Evolutionary conservation across 225 moss, liverwort and hornwort species (phyloP).

Genomic region (Climacium dendroides): DNA sequence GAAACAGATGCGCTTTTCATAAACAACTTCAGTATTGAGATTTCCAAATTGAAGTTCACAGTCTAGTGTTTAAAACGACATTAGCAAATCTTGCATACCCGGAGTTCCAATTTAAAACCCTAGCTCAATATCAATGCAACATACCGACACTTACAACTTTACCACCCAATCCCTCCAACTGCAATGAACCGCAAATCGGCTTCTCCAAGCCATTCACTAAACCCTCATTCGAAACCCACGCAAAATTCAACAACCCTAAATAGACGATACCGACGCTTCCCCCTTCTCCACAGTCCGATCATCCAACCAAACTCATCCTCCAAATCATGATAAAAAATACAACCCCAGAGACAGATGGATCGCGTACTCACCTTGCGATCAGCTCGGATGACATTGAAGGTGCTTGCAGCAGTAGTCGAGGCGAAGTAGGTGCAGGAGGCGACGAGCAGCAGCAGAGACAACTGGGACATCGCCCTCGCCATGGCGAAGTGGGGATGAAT

Average conservation of each 20-base stretch:
- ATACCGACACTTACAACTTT: not conserved
- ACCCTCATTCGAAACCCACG: not conserved
- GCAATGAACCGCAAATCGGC: not conserved
- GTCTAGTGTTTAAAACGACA: not conserved
- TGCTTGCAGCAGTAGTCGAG: not conserved
- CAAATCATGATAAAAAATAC: not conserved
- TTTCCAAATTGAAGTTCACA: not conserved
- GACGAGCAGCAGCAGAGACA: not conserved
- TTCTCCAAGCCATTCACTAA: not conserved
- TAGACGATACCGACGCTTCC: not conserved
- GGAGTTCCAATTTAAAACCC: not conserved
- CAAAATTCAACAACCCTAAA: not conserved
- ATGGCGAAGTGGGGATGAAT: not conserved
- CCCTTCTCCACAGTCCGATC: not conserved
- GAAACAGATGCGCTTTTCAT: not conserved
- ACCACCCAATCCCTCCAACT: not conserved
- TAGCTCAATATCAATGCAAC: not conserved
- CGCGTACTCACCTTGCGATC: conserved; percentile 23
- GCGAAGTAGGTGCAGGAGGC: not conserved
- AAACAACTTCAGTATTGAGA: not conserved
- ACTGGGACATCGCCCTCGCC: not conserved
- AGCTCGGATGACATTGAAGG: conserved; percentile 27
- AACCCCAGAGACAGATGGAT: not conserved
- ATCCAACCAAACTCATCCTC: not conserved
- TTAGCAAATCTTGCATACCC: too few species aligned